Base-by-base conservation (phyloP, 257 asterid species). In the Ocimum tenuiflorum region DNA sequence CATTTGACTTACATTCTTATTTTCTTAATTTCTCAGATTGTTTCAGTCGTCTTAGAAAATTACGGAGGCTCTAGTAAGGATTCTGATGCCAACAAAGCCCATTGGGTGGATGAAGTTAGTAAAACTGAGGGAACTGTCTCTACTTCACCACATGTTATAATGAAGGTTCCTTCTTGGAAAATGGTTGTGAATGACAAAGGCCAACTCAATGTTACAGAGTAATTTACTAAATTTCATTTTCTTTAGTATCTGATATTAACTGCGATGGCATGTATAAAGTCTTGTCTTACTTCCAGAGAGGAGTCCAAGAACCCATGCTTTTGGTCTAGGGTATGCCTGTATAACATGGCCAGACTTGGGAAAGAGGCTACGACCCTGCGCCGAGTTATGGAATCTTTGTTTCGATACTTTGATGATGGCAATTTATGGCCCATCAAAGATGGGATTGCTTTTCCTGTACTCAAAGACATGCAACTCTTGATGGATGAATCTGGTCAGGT, bases 301-400 rank as follows among this genome's bases (percentile, higher is more conserved):
- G 90, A 92, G 53, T 81, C 83, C 17, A 81, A 71, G 67, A 80
- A 79, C 69, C 96, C 97, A 13, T 60, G 81, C 70, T 92, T 92
- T 73, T 92, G 99, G 99, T 92, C 96, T 8, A 76, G 81, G 79
- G 85, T 85, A 22, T 87, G 97, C 85, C 85, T 92, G 18, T 86
- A 75, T 69, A 86, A 83, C 83, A 89, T 92, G 95, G 94, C 97
- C 68, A 92, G 80, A 69, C 94, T 92, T 11, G 97, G 94, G 42
- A 89, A 81, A 81, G 99, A 92, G 78, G 97, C 87, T 33, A 83
- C 97, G 7, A 92, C 97, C 14, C 87, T 88, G 95, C 89, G 99
- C 45, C 94, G 95, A 5, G 94, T 92, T 75, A 75, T 92, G 64
- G 99, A 92, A 79, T 88, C 97, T 58, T 77, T 90, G 79, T 94